Base-by-base conservation (phyloP, 2,329 filamentous ascomycete genomes). In the Alternaria angustiovoidea region DNA sequence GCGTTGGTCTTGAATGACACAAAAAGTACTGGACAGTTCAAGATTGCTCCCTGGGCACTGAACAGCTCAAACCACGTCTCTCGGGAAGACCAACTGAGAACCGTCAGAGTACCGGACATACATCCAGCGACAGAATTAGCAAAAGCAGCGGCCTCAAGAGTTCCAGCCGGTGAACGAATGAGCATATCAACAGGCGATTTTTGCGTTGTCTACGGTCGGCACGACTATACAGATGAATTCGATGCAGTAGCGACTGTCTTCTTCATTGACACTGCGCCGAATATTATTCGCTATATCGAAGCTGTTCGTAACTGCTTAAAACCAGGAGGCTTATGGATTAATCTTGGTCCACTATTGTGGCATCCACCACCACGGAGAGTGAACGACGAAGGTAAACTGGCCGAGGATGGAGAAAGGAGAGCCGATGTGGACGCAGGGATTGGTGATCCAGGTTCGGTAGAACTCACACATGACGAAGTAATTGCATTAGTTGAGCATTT, bases 251-350 rank as follows among this genome's bases (percentile, higher is more conserved):
- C 92, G 0, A 92, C 91, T 3, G 91, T 97, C 11, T 99, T 98
- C 81, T 99, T 99, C 81, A 90, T 99, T 59, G 96, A 99, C 77
- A 99, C 95, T 1, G 95, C 95, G 2, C 94, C 94, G 1, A 98
- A 99, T 75, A 77, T 97, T 32, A 90, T 98, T 54, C 87, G 91
- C 2, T 99, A 99, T 75, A 87, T 99, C 34, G 89, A 96, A 74
- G 89, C 93, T 2, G 91, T 98, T 55, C 82, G 81, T 42, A 87
- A 91, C 73, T 96, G 94, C 72, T 85, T 99, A 51, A 88, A 86
- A 67, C 83, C 87, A 0, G 91, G 91, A 26, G 95, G 95, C 0
- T 72, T 96, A 4, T 91, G 96, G 83, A 86, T 97, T 73, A 99
- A 99, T 73, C 82, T 96, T 24, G 95, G 95, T 0, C 95, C 95